Percentiles rank a stretch among this genome's conserved stretches.
Conservation (phyloP, 768 basidiomycete species). For the Pleurotus djamor region DNA sequence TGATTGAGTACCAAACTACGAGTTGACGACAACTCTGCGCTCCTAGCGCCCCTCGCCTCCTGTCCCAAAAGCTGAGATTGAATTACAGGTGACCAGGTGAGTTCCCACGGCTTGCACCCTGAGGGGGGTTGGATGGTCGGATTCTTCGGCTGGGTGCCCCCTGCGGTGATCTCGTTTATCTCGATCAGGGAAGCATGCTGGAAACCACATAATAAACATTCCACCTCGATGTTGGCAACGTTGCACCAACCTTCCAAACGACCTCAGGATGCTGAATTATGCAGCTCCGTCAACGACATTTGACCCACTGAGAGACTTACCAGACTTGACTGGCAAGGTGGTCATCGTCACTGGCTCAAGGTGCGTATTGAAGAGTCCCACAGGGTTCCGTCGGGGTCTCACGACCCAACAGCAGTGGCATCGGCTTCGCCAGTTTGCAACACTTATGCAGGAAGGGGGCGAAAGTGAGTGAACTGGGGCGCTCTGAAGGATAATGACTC, state of each 20-base stretch:
- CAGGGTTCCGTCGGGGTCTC: background rate
- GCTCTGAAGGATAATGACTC: background rate
- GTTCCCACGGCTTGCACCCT: background rate
- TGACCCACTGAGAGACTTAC: conserved; percentile 34
- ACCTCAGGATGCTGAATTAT: background rate
- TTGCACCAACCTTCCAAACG: background rate
- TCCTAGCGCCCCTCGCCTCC: too few relatives aligned
- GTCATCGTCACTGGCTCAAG: conserved; percentile 50
- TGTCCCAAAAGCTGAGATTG: too few relatives aligned
- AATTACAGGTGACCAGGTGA: too few relatives aligned
- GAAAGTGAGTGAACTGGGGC: conserved; percentile 25
- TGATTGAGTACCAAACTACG: too few relatives aligned
- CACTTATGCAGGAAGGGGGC: conserved; percentile 39
- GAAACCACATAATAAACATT: too few relatives aligned
- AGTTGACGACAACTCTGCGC: too few relatives aligned
- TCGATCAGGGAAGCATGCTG: too few relatives aligned
- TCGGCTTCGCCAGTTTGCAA: conserved; percentile 34
- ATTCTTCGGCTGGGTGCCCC: background rate
- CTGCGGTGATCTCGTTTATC: too few relatives aligned
- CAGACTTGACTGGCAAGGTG: conserved; percentile 44
- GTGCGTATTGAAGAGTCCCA: conserved; percentile 16
- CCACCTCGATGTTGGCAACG: background rate
- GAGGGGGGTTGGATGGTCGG: background rate
- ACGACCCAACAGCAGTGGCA: conserved; percentile 25
- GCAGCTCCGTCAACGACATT: conserved; percentile 9